Evolutionary conservation across 352 stramenopile genomes (phyloP).

Genomic region (Plasmopara viticola): DNA sequence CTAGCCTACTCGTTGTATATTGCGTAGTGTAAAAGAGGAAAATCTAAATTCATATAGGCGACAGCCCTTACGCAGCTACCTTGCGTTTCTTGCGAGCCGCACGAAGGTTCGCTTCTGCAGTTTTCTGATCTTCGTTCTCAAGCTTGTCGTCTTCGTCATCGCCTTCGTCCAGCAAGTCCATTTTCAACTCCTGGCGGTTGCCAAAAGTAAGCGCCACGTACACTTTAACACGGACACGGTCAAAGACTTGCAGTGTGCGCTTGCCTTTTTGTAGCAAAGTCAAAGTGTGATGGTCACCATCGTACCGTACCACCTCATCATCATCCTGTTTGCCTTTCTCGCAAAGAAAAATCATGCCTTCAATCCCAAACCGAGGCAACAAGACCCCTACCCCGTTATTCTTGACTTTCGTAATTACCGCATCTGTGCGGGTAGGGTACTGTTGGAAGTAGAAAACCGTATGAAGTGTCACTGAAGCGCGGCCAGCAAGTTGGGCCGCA

Average conservation of each 20-base stretch:
- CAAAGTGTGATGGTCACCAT: slow-evolving; percentile 49
- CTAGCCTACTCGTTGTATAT: too few relatives aligned
- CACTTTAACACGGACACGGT: slow-evolving; percentile 72
- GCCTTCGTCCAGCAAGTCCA: slow-evolving; percentile 56
- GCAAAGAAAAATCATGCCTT: slow-evolving; percentile 91
- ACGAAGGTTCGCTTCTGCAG: slow-evolving; percentile 24
- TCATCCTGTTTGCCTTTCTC: slow-evolving; percentile 63
- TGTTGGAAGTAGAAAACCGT: slow-evolving; percentile 97
- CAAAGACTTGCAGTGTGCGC: slow-evolving; percentile 69
- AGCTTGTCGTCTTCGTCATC: slow-evolving; percentile 22
- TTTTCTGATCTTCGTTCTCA: slow-evolving; percentile 17
- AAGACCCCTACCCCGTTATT: slow-evolving; percentile 94
- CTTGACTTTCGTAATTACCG: slow-evolving; percentile 94
- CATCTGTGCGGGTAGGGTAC: slow-evolving; percentile 74
- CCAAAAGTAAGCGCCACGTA: slow-evolving; percentile 71
- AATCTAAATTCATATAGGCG: too few relatives aligned
- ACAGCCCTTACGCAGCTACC: slow-evolving; percentile 5
- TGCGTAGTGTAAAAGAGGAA: too few relatives aligned
- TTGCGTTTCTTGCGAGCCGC: slow-evolving; percentile 30
- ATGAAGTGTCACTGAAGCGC: slow-evolving; percentile 95
- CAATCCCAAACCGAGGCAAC: slow-evolving; percentile 97
- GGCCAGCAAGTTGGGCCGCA: slow-evolving; percentile 93
- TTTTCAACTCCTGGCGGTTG: slow-evolving; percentile 82
- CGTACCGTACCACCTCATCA: slow-evolving; percentile 48
- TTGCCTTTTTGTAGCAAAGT: slow-evolving; percentile 47